Evolutionary conservation across 116 monocot genomes (phyloP).

Genomic region (Dioscorea cayenensis): DNA sequence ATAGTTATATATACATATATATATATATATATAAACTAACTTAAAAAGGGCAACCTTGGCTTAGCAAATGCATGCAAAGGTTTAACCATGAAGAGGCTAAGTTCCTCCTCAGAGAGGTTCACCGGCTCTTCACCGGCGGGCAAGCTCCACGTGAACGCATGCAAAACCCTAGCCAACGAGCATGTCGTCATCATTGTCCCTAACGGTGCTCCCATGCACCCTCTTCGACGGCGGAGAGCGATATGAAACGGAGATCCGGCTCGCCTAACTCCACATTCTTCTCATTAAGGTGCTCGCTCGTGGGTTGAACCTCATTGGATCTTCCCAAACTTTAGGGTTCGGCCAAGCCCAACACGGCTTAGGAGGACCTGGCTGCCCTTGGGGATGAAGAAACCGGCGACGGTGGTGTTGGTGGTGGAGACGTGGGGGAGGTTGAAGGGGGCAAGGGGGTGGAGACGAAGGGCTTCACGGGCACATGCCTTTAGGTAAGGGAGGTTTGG

Average conservation of each 20-base stretch:
- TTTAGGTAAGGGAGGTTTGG: conserved; percentile 1
- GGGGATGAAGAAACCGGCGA: background rate
- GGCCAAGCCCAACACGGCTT: conserved; percentile 17
- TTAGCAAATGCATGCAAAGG: too few relatives aligned
- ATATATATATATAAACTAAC: too few relatives aligned
- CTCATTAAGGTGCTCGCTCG: background rate
- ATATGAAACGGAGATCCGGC: background rate
- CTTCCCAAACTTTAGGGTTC: conserved; percentile 1
- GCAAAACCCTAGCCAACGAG: background rate
- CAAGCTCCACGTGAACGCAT: background rate
- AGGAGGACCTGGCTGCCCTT: background rate
- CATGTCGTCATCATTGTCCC: background rate
- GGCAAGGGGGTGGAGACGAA: background rate
- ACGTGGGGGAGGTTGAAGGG: too few relatives aligned
- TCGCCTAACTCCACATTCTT: background rate
- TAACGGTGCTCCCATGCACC: background rate
- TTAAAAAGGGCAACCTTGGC: too few relatives aligned
- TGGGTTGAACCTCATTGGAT: background rate
- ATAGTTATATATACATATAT: too few relatives aligned
- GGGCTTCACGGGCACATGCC: background rate
- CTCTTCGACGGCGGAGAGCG: background rate
- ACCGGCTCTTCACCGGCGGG: background rate
- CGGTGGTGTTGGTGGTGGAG: background rate
- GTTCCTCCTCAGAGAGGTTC: background rate
- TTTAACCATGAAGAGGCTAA: too few relatives aligned